These are phyloP conservation scores for Ceratocystis cacaofunesta DNA, from an alignment of 2,329 filamentous ascomycete genomes.

Conservation along the genomic window DNA sequence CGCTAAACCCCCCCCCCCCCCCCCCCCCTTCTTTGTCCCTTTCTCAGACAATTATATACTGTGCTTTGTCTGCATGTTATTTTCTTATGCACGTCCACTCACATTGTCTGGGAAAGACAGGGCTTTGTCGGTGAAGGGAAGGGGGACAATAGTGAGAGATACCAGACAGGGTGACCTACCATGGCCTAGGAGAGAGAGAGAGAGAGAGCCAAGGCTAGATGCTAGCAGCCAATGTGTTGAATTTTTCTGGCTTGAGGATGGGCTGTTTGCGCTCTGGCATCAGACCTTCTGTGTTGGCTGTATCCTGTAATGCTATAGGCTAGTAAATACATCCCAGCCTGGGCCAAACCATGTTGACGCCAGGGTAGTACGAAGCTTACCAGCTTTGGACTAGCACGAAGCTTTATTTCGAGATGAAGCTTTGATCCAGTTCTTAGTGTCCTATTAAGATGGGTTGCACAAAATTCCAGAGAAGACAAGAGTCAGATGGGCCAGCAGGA, in stretches of 20 bases:
- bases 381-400: constrained; percentile 1
- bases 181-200: not conserved
- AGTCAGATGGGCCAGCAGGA: not conserved
- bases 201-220: too few species aligned
- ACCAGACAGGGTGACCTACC: too few species aligned
- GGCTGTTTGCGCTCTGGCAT: too few species aligned
- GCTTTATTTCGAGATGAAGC: not conserved
- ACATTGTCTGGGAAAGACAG: not conserved
- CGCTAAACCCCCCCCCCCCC: not conserved
- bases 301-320: not conserved
- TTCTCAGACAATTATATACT: not conserved
- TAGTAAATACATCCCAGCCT: not conserved
- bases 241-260: too few species aligned
- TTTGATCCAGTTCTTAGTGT: not conserved
- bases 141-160: not conserved
- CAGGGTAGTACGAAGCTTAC: constrained; percentile 1
- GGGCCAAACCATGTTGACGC: not conserved
- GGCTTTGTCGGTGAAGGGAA: not conserved
- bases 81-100: not conserved
- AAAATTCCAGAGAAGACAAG: not conserved
- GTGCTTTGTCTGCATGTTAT: not conserved
- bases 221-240: too few species aligned
- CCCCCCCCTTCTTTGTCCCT: not conserved
- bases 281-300: not conserved
- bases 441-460: not conserved